phyloP scores from a whole-genome alignment of 345 rosid genomes.

The Citrus glauca region DNA sequence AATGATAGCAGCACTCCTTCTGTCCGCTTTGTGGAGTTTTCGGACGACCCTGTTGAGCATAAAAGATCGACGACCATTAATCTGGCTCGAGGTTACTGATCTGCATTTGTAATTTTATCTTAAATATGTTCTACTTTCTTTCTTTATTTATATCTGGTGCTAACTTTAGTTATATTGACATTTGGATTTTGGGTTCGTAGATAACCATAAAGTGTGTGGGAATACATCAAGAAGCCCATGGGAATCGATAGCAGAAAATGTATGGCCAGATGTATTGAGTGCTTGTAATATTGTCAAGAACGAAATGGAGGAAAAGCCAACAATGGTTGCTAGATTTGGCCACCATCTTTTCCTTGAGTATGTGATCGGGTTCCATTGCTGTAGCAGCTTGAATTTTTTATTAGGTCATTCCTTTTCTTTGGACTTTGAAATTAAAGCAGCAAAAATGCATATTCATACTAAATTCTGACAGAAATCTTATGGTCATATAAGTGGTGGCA shows the following conservation, averaged over 20 bases:
- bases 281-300: conserved; percentile 14
- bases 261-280: conserved; percentile 21
- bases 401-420: not conserved
- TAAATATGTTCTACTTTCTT: not conserved
- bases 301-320: conserved; percentile 15
- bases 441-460: too few relatives aligned
- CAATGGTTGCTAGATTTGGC: conserved; percentile 26
- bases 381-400: not conserved
- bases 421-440: too few relatives aligned
- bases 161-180: not conserved
- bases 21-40: conserved; percentile 11
- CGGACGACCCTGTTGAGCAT: not conserved
- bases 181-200: not conserved
- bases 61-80: not conserved
- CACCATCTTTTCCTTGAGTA: conserved; percentile 17
- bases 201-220: not conserved
- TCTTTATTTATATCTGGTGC: not conserved
- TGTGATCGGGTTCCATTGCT: not conserved
- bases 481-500: too few relatives aligned
- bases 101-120: not conserved
- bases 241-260: conserved; percentile 17
- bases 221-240: conserved; percentile 4
- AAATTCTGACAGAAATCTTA: too few relatives aligned
- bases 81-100: conserved; percentile 2
- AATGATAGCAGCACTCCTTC: conserved; percentile 6